A percentile compares a stretch with the other conserved stretches of the same genome.
phyloP scores from a whole-genome alignment of 1,284 basidiomycete species.

The Schizophyllum commune region DNA sequence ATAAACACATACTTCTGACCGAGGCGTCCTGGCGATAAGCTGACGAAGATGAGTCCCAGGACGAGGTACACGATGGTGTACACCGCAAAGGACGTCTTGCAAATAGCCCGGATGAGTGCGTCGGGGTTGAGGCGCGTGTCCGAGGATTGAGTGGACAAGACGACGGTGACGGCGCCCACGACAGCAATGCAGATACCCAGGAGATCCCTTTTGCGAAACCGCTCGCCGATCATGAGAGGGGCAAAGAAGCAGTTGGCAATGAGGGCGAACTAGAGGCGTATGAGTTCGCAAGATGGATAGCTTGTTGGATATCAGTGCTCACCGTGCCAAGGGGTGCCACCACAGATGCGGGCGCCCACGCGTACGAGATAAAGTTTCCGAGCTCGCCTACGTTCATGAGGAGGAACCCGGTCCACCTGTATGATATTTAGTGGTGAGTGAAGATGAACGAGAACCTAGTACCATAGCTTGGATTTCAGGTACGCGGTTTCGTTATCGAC shows the following conservation, averaged over 20 bases:
- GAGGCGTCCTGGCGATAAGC: slow-evolving; percentile 47
- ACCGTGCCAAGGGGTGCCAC: slow-evolving; percentile 96
- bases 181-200: slow-evolving; percentile 80
- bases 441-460: slow-evolving; percentile 7
- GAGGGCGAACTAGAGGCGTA: slow-evolving; percentile 60
- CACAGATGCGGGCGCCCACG: slow-evolving; percentile 77
- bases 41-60: slow-evolving; percentile 49
- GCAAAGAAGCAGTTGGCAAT: slow-evolving; percentile 95
- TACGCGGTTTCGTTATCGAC: slow-evolving; percentile 56
- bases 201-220: slow-evolving; percentile 74
- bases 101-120: slow-evolving; percentile 64
- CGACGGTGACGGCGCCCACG: slow-evolving; percentile 86
- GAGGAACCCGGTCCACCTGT: slow-evolving; percentile 84
- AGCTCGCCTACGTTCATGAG: slow-evolving; percentile 90
- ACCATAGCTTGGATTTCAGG: slow-evolving; percentile 80
- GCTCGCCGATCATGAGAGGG: slow-evolving; percentile 78
- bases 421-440: neutral
- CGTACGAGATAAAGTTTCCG: slow-evolving; percentile 85
- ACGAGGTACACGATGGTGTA: slow-evolving; percentile 62
- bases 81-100: slow-evolving; percentile 63
- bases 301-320: slow-evolving; percentile 22
- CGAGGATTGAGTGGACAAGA: slow-evolving; percentile 69
- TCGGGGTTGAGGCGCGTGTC: slow-evolving; percentile 65
- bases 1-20: slow-evolving; percentile 73
- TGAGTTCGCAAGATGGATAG: slow-evolving; percentile 7